These are phyloP conservation scores for Anthracocystis setariae DNA, from an alignment of 1,284 basidiomycete species.

Conservation along the genomic window DNA sequence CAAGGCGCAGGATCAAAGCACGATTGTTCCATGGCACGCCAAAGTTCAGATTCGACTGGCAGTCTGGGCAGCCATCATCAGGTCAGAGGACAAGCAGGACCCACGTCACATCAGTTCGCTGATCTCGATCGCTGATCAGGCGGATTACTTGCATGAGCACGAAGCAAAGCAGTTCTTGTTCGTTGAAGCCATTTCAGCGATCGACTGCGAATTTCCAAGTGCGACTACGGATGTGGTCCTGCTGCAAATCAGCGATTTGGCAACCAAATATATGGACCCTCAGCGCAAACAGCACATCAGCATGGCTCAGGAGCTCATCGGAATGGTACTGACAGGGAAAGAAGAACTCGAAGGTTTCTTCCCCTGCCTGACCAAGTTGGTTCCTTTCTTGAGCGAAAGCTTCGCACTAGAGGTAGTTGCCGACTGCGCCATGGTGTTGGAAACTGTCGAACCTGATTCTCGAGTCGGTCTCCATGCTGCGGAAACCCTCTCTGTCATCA, in stretches of 20 bases:
- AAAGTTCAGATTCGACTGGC: constrained; percentile 19
- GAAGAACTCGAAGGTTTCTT: not conserved
- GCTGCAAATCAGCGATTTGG: constrained; percentile 16
- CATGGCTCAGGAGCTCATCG: constrained; percentile 8
- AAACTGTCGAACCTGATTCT: not conserved
- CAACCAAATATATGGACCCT: constrained; percentile 17
- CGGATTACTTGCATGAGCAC: constrained; percentile 13
- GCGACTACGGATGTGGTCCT: not conserved
- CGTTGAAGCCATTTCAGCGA: constrained; percentile 6
- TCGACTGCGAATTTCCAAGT: not conserved
- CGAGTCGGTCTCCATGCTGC: constrained; percentile 11
- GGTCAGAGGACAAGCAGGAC: not conserved
- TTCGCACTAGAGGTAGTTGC: constrained; percentile 4
- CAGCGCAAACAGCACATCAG: constrained; percentile 15
- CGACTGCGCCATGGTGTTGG: constrained; percentile 3
- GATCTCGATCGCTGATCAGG: constrained; percentile 14
- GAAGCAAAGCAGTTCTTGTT: constrained; percentile 22
- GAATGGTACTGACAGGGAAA: not conserved
- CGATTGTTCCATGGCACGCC: constrained; percentile 17
- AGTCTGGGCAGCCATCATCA: constrained; percentile 20
- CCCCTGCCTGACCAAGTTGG: constrained; percentile 13
- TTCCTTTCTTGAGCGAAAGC: constrained; percentile 18
- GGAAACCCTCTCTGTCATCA: constrained; percentile 9
- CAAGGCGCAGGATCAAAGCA: not conserved
- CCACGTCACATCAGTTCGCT: constrained; percentile 10